Evolutionary conservation across 495 filamentous ascomycete genomes (phyloP), one percentile per base, ranked within the genome.

Genomic region (Bacidia rubella): DNA sequence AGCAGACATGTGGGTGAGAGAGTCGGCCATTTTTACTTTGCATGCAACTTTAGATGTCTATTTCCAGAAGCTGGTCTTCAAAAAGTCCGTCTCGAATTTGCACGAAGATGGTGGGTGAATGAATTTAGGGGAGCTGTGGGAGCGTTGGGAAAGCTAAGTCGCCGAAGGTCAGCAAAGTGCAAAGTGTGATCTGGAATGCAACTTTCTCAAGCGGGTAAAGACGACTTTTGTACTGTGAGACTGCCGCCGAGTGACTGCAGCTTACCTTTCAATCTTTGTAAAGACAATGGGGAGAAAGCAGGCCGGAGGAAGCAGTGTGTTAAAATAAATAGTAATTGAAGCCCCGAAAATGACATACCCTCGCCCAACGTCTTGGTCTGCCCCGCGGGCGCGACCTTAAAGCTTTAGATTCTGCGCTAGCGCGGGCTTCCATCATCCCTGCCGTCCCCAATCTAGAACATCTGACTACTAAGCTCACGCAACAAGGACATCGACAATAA

Each of bases 1-100:
- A 61, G 76, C 71, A 51, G 70, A 66, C 64, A 93, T 76, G 66
- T 93, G 87, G 65, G 90, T 85, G 62, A 92, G 76, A 61, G 86
- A 38, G 62, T 74, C 69, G 45, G 78, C 78, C 76, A 82, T 83
- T 56, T 56, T 67, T 61, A 47, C 2, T n/a, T 35, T n/a, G n/a
- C n/a, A n/a, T n/a, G n/a, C n/a, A n/a, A n/a, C n/a, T n/a, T n/a
- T n/a, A n/a, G n/a, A n/a, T n/a, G n/a, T n/a, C n/a, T n/a, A n/a
- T n/a, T n/a, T n/a, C n/a, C n/a, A n/a, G n/a, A n/a, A n/a, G n/a
- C n/a, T n/a, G n/a, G n/a, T n/a, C 29, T 35, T 15, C 5, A 35
- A 15, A 35, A 35, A 35, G 29, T 35, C 29, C 29, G 29, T 5
- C 15, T 35, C 29, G 7, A 35, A 35, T n/a, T n/a, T n/a, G n/a